Evolutionary conservation across 2,329 filamentous ascomycete species (phyloP).

Genomic region (Zymoseptoria ardabiliae): DNA sequence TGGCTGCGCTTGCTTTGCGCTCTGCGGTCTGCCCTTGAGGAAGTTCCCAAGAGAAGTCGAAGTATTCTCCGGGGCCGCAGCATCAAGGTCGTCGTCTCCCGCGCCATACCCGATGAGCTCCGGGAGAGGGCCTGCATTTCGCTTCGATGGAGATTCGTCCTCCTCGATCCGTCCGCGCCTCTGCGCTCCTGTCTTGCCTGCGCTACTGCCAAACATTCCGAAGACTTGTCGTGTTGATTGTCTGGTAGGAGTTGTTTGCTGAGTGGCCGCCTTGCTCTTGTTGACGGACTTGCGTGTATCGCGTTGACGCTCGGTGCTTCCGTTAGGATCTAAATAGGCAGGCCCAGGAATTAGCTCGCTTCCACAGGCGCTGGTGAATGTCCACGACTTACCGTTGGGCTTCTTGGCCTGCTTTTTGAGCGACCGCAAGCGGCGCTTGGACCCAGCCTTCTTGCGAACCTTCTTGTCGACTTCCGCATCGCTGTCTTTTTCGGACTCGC

Average conservation of each 20-base stretch:
- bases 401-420: not conserved
- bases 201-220: not conserved
- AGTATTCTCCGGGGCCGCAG: not conserved
- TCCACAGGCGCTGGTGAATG: not conserved
- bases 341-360: not conserved
- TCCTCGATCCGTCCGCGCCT: not conserved
- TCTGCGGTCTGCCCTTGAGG: not conserved
- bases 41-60: not conserved
- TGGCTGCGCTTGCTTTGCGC: not conserved
- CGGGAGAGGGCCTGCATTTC: not conserved
- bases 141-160: not conserved
- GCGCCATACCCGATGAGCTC: not conserved
- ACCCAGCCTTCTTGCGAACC: not conserved
- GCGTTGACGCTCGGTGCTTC: not conserved
- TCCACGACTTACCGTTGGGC: not conserved
- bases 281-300: not conserved
- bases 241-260: not conserved
- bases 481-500: slow-evolving; percentile 19
- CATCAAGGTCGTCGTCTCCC: not conserved
- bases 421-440: not conserved
- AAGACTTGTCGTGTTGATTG: not conserved
- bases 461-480: slow-evolving; percentile 7
- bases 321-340: not conserved
- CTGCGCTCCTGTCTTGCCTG: not conserved
- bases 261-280: not conserved